Evolutionary conservation across 2,329 filamentous ascomycete genomes (phyloP).

Genomic region (Fonsecaea multimorphosa): DNA sequence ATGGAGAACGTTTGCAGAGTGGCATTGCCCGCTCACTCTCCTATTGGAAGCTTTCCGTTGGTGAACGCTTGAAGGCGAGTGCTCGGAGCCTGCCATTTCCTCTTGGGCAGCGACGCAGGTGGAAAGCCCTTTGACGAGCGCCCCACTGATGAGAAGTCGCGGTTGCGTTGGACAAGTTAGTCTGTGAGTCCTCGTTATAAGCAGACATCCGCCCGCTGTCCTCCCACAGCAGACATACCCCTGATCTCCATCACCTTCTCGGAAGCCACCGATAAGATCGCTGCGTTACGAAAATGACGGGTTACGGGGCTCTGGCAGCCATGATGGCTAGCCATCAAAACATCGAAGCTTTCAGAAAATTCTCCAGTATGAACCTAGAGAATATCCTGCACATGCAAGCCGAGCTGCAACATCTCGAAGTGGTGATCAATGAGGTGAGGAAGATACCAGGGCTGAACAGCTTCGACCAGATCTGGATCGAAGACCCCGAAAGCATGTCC

Average conservation of each 20-base stretch:
- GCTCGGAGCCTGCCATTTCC: conserved; percentile 5
- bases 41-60: conserved; percentile 6
- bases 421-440: conserved; percentile 34
- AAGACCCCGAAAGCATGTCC: conserved; percentile 31
- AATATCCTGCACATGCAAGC: conserved; percentile 38
- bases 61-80: conserved; percentile 2
- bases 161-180: conserved; percentile 25
- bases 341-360: conserved; percentile 35
- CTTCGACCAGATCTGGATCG: conserved; percentile 35
- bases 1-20: conserved; percentile 5
- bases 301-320: conserved; percentile 33
- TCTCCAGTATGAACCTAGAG: conserved; percentile 32
- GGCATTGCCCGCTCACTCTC: not conserved
- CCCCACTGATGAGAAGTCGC: conserved; percentile 19
- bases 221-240: conserved; percentile 26
- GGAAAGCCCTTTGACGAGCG: not conserved
- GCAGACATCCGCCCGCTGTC: conserved; percentile 30
- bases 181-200: conserved; percentile 28
- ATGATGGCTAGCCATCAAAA: conserved; percentile 36
- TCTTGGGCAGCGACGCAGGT: conserved; percentile 31
- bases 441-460: conserved; percentile 29
- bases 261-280: conserved; percentile 4
- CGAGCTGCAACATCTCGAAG: conserved; percentile 35
- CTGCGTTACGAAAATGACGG: conserved; percentile 29
- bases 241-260: conserved; percentile 15